A percentile compares a stretch with the other conserved stretches of the same genome.
These are phyloP conservation scores for Metschnikowia chrysomelidarum DNA, from an alignment of 805 yeast species.

Conservation along the genomic window DNA sequence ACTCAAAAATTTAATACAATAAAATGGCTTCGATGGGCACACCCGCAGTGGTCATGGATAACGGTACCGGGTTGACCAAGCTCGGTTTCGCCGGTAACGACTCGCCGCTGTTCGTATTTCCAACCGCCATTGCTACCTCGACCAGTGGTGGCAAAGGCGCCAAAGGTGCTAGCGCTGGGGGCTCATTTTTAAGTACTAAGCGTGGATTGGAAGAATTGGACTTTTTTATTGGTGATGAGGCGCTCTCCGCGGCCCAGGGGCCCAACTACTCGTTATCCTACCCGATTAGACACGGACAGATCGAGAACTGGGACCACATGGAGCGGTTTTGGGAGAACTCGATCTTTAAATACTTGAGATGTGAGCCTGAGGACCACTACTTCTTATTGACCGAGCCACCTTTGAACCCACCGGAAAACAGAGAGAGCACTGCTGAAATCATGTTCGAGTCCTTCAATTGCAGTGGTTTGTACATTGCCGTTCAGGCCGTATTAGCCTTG, in stretches of 20 bases:
- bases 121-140: conserved; percentile 92
- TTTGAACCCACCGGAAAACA: conserved; percentile 97
- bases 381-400: conserved; percentile 97
- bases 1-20: not conserved
- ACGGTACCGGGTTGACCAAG: conserved; percentile 97
- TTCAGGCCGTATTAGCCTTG: conserved; percentile 95
- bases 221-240: conserved; percentile 95
- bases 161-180: conserved; percentile 33
- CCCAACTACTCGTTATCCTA: conserved; percentile 83
- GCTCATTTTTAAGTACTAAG: conserved; percentile 55
- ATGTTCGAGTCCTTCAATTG: conserved; percentile 99
- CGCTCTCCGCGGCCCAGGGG: conserved; percentile 85
- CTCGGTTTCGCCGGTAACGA: conserved; percentile 98
- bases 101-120: conserved; percentile 94
- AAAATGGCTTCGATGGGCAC: conserved; percentile 49
- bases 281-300: conserved; percentile 97
- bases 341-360: conserved; percentile 90
- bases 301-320: conserved; percentile 99
- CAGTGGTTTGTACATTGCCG: conserved; percentile 97
- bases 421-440: conserved; percentile 97
- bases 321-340: conserved; percentile 98
- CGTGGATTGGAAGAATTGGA: conserved; percentile 93
- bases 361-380: conserved; percentile 98
- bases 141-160: conserved; percentile 41
- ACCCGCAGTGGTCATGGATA: conserved; percentile 97